phyloP scores from a whole-genome alignment of 805 yeast species.

The Metschnikowia aberdeeniae region DNA sequence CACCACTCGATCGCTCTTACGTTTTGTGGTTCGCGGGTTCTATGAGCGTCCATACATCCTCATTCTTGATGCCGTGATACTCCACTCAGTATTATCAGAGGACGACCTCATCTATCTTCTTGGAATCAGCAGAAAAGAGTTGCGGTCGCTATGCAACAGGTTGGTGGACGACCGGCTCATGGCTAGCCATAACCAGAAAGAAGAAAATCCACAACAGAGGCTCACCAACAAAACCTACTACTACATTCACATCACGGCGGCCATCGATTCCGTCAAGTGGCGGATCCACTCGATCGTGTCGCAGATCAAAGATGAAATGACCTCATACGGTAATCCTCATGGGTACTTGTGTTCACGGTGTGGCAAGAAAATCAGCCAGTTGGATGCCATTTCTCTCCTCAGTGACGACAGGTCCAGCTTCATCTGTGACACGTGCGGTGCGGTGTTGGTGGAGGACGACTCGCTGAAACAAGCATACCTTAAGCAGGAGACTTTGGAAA shows the following conservation, averaged over 20 bases:
- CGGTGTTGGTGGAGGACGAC: constrained; percentile 79
- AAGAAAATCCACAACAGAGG: constrained; percentile 53
- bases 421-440: constrained; percentile 80
- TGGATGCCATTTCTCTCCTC: constrained; percentile 81
- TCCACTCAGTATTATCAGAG: constrained; percentile 87
- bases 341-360: constrained; percentile 92
- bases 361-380: constrained; percentile 70
- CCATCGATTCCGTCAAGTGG: constrained; percentile 96
- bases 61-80: constrained; percentile 78
- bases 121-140: constrained; percentile 81
- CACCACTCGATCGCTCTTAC: constrained; percentile 51
- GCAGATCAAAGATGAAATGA: constrained; percentile 72
- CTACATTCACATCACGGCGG: constrained; percentile 85
- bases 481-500: constrained; percentile 76
- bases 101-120: constrained; percentile 81
- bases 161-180: constrained; percentile 81
- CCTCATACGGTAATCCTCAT: constrained; percentile 83
- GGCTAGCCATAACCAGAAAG: constrained; percentile 67
- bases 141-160: constrained; percentile 75
- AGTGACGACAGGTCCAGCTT: constrained; percentile 80
- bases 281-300: constrained; percentile 85
- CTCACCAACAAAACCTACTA: constrained; percentile 75
- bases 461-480: constrained; percentile 74
- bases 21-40: constrained; percentile 82
- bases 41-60: constrained; percentile 80